A percentile compares a stretch with the other conserved stretches of the same genome.
Evolutionary conservation across 2,329 filamentous ascomycete species (phyloP).

Genomic region (Epichloe festucae): DNA sequence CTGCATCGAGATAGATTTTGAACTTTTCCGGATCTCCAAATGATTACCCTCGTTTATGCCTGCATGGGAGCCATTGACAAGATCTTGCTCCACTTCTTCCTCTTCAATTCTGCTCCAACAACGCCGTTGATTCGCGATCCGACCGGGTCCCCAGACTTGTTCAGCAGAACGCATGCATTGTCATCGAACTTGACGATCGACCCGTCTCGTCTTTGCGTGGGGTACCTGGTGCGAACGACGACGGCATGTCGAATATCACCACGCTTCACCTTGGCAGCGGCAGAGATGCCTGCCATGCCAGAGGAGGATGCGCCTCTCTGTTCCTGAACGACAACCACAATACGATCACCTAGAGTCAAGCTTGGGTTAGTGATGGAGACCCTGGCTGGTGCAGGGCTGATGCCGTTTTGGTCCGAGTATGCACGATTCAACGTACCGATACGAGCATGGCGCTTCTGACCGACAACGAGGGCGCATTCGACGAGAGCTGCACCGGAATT

Average conservation of each 20-base stretch:
- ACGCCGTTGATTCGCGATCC: conserved; percentile 86
- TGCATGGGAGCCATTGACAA: conserved; percentile 77
- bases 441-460: conserved; percentile 75
- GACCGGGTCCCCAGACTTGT: conserved; percentile 92
- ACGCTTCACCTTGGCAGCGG: conserved; percentile 83
- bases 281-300: conserved; percentile 56
- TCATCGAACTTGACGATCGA: conserved; percentile 90
- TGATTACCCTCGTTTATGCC: conserved; percentile 23
- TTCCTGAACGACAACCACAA: conserved; percentile 95
- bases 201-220: conserved; percentile 76
- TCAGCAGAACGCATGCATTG: conserved; percentile 94
- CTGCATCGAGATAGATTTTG: not conserved
- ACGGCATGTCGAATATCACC: conserved; percentile 95
- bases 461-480: conserved; percentile 87
- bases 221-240: conserved; percentile 81
- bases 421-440: conserved; percentile 51
- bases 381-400: conserved; percentile 1
- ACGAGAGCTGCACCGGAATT: conserved; percentile 96
- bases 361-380: not conserved
- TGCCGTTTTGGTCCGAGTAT: not conserved
- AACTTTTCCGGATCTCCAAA: too few relatives aligned
- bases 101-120: conserved; percentile 77
- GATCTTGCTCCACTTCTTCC: conserved; percentile 98
- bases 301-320: conserved; percentile 69
- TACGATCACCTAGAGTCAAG: conserved; percentile 65